Conservation (phyloP, 345 rosid species). For the Durio zibethinus region DNA sequence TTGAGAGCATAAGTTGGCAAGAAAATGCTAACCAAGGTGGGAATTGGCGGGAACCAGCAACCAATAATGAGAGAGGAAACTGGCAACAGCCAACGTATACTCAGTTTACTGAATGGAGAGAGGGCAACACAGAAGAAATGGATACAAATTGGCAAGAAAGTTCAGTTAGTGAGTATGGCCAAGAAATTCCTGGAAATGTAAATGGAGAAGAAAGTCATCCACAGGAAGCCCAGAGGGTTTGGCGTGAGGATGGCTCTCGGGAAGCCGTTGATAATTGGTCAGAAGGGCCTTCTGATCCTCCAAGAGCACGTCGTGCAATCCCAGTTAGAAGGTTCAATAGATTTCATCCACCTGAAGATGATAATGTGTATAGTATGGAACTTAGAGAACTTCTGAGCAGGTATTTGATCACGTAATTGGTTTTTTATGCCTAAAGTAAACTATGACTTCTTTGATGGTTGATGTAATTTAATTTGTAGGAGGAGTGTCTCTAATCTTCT, state of each 20-base stretch:
- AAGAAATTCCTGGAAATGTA: slow-evolving; percentile 42
- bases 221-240: slow-evolving; percentile 46
- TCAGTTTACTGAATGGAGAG: slow-evolving; percentile 50
- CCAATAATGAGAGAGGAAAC: slow-evolving; percentile 47
- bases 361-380: slow-evolving; percentile 91
- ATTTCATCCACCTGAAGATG: slow-evolving; percentile 96
- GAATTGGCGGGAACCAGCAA: slow-evolving; percentile 44
- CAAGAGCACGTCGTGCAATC: slow-evolving; percentile 58
- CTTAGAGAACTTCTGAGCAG: slow-evolving; percentile 96
- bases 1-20: slow-evolving; percentile 47
- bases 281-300: slow-evolving; percentile 52
- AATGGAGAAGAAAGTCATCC: slow-evolving; percentile 40
- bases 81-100: slow-evolving; percentile 43
- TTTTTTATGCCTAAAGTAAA: background rate
- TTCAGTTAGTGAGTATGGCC: slow-evolving; percentile 51
- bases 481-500: slow-evolving; percentile 97
- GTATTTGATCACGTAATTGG: slow-evolving; percentile 34
- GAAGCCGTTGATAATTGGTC: slow-evolving; percentile 64
- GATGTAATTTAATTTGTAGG: slow-evolving; percentile 39
- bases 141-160: slow-evolving; percentile 53
- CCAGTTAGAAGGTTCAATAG: slow-evolving; percentile 75
- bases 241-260: slow-evolving; percentile 57
- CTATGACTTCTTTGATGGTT: background rate
- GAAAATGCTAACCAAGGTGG: slow-evolving; percentile 45
- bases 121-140: slow-evolving; percentile 46